Evolutionary conservation across 805 yeast species (phyloP), one percentile per base, ranked within the genome.

Genomic region (Kurtzmaniella fragi): DNA sequence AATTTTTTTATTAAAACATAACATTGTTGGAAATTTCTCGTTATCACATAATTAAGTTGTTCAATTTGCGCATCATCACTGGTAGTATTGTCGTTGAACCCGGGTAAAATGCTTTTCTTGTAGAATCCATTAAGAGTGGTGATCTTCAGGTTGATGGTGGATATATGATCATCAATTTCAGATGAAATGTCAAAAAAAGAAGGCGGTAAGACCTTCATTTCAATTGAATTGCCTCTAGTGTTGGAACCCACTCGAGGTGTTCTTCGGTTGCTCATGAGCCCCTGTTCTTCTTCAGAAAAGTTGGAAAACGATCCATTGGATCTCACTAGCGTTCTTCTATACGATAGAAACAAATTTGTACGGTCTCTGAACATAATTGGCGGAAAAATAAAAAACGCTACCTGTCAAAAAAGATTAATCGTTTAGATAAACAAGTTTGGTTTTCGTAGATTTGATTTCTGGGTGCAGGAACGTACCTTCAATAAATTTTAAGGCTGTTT

Each of bases 331-430:
- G 98, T 89, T 43, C 93, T 78, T 46, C 99, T 78, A 56, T 85
- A 91, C 34, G 97, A 88, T 16, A 89, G 67, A 60, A 73, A 91
- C 47, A 91, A 72, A 55, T 90, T 91, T n/a, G 99, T 93, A 58
- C 97, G 73, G 63, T 93, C 98, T 58, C 98, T 74, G 54, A 84
- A 86, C 96, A 91, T 88, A 39, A 35, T 39, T 39, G n/a, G n/a
- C n/a, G n/a, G n/a, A n/a, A 17, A 10, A 9, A 7, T 29, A 13
- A 4, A 5, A 20, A 20, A 20, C 25, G 25, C 8, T 20, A 20
- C 8, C 25, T 20, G 25, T 8, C 8, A 20, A n/a, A 20, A 5
- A 20, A 20, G 25, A 20, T 20, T 5, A 20, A 28, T n/a, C 5
- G 31, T 28, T 12, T 28, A 5, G 31, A 5, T n/a, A n/a, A n/a